Evolutionary conservation across 2,329 filamentous ascomycete species (phyloP), one percentile per base, ranked within the genome.

Genomic region (Fusarium sublunatum): DNA sequence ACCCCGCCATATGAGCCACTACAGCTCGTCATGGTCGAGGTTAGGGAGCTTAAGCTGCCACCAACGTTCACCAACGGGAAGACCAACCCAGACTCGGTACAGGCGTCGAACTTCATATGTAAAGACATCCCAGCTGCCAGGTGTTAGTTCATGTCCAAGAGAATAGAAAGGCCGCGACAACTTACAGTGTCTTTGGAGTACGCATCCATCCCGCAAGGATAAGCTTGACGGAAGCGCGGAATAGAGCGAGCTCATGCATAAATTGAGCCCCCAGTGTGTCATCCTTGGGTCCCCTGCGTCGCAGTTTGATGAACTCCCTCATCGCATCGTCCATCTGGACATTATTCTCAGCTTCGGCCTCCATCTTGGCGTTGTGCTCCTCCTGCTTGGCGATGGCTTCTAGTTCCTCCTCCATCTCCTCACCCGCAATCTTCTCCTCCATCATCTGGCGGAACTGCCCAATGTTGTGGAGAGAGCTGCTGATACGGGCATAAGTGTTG

Each of bases 401-500:
- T 19, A 19, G 19, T 19, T 19, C 74, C 39, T 80, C 70, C 11
- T 73, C 73, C 1, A 73, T 59, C 38, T 61, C 53, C 34, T 72
- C 64, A 3, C 66, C 65, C 8, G 70, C 70, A 7, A 56, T 74
- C 29, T 68, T 71, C 15, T 73, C 74, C 57, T 79, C 78, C 10
- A 84, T 78, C 81, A 88, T 84, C 26, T 68, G 70, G 46, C 83
- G 79, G 79, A 99, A 98, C 51, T 88, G 82, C 53, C 87, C 85
- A 39, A 97, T 84, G 0, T 92, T 89, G 31, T 84, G 82, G 60
- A 99, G 78, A 48, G 92, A 95, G 74, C 91, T 89, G 63, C 91
- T 92, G 62, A 98, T 88, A 32, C 94, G 87, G 28, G 91, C 92
- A 57, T 97, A 89, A 0, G 95, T 98, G 77, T 99, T 99, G 79